Conservation (phyloP, 805 yeast species). For the Pichia ethanolica region DNA sequence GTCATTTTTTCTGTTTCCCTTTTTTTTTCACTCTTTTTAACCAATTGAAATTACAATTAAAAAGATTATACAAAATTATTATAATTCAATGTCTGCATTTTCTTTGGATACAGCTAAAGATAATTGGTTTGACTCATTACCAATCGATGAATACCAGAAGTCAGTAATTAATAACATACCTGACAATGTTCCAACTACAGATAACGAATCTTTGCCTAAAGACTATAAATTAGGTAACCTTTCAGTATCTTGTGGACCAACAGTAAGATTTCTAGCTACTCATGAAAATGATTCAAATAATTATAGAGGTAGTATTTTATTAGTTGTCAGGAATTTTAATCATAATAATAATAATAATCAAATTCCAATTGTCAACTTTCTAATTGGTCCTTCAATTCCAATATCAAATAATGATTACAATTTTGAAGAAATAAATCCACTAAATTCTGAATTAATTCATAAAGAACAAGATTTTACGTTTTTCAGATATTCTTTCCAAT, state of each 20-base stretch:
- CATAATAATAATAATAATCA: slow-evolving; percentile 8
- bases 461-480: slow-evolving; percentile 43
- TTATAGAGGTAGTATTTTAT: slow-evolving; percentile 63
- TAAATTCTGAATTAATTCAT: slow-evolving; percentile 35
- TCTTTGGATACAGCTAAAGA: too few relatives aligned
- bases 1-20: too few relatives aligned
- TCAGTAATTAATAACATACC: slow-evolving; percentile 19
- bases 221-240: slow-evolving; percentile 23
- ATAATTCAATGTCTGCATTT: too few relatives aligned
- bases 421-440: neutral
- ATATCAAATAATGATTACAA: slow-evolving; percentile 26
- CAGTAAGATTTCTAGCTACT: slow-evolving; percentile 59
- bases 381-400: slow-evolving; percentile 29
- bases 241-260: slow-evolving; percentile 70
- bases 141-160: slow-evolving; percentile 19
- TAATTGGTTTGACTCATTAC: too few relatives aligned
- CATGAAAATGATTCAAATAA: slow-evolving; percentile 39
- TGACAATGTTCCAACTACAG: slow-evolving; percentile 7
- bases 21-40: too few relatives aligned
- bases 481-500: slow-evolving; percentile 55
- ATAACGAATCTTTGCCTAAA: slow-evolving; percentile 14
- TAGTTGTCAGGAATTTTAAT: slow-evolving; percentile 45
- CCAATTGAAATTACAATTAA: too few relatives aligned
- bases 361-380: slow-evolving; percentile 19
- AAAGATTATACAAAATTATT: too few relatives aligned